Evolutionary conservation across 164 flowering plant species (phyloP), one percentile per base, ranked within the genome.

Genomic region (Nymphaea thermarum): DNA sequence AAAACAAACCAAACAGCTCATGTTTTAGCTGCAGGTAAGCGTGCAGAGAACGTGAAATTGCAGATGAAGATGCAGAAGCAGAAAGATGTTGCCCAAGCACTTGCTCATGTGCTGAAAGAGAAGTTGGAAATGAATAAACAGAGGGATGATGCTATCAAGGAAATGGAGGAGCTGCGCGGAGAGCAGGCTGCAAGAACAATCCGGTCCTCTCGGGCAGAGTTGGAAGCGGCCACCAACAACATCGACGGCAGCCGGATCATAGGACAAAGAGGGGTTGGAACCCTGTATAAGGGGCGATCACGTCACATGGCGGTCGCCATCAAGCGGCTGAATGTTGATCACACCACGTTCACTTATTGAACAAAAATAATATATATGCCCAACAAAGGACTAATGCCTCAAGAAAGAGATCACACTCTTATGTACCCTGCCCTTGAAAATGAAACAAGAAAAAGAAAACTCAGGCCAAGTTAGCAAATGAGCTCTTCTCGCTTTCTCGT

Each of bases 181-280:
- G 6, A 12, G 55, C 55, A 2, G 55, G 3, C 11, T 47, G 10
- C 11, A 12, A 6, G 55, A 47, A 12, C 51, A 45, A 45, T 12
- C 36, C 86, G 85, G 70, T 89, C 80, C 65, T 72, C 73, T 3
- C 74, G 71, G 0, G 82, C 82, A 7, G 89, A 87, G 69, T 72
- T 88, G 65, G 76, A 71, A 68, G 62, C 62, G 64, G 89, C 84
- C 15, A 86, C 93, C 0, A 78, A 80, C 51, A 62, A 79, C 65
- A 86, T 86, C 64, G 78, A 87, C 0, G 82, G 78, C 61, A 65
- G 71, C 4, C 7, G 72, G 74, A 79, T 82, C 55, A 15, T 86
- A 71, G 79, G 76, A 47, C 71, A 68, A 0, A 75, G 72, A 3
- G 79, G 84, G 3, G 73, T 71, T 43, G 64, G 69, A 77, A 75